Evolutionary conservation across 2,329 filamentous ascomycete genomes (phyloP).

Genomic region (Sporothrix luriei): DNA sequence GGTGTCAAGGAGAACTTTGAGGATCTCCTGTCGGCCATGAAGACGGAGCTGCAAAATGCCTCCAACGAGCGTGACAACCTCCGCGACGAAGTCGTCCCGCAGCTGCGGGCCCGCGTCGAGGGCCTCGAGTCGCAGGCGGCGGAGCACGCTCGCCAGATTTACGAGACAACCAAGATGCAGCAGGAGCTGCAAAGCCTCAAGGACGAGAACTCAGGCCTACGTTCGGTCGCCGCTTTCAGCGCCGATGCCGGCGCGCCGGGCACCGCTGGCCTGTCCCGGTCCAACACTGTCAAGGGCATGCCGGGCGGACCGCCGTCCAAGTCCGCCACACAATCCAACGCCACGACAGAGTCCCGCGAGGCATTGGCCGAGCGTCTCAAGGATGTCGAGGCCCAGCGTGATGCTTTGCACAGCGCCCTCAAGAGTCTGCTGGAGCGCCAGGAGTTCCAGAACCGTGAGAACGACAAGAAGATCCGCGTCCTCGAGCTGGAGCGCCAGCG

Average conservation of each 20-base stretch:
- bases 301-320: conserved; percentile 8
- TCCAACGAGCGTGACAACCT: conserved; percentile 90
- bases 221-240: conserved; percentile 29
- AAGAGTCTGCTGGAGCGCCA: conserved; percentile 84
- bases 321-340: conserved; percentile 38
- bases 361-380: conserved; percentile 77
- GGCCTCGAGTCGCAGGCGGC: conserved; percentile 74
- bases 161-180: conserved; percentile 81
- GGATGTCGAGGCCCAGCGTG: conserved; percentile 89
- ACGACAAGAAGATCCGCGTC: conserved; percentile 74
- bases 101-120: conserved; percentile 73
- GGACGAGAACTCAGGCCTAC: conserved; percentile 54
- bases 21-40: conserved; percentile 81
- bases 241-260: conserved; percentile 39
- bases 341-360: conserved; percentile 62
- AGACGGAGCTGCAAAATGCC: conserved; percentile 77
- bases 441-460: conserved; percentile 79
- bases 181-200: conserved; percentile 69
- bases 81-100: conserved; percentile 82
- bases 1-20: conserved; percentile 91
- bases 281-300: conserved; percentile 55
- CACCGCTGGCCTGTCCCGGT: conserved; percentile 50
- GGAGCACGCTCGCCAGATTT: conserved; percentile 71
- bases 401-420: conserved; percentile 85
- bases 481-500: conserved; percentile 79